phyloP scores from a whole-genome alignment of 495 filamentous ascomycete species.

The Penicillium bovifimosum region DNA sequence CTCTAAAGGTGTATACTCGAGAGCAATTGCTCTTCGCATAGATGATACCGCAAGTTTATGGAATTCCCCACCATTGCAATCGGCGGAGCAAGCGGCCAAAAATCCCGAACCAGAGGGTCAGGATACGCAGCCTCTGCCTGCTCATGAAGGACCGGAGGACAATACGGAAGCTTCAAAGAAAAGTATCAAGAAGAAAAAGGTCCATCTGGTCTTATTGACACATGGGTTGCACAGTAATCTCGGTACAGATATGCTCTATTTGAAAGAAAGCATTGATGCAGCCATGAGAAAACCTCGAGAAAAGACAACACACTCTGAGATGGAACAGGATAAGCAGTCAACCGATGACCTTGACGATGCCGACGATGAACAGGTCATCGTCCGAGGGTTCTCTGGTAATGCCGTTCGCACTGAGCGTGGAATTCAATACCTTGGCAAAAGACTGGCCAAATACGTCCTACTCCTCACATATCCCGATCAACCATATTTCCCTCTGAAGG shows the following conservation, averaged over 20 bases:
- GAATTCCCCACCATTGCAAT: conserved; percentile 80
- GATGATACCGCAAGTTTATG: conserved; percentile 87
- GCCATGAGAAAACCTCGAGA: conserved; percentile 56
- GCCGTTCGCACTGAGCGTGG: conserved; percentile 85
- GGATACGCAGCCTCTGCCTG: not conserved
- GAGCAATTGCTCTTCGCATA: conserved; percentile 65
- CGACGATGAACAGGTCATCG: conserved; percentile 85
- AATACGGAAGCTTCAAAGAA: not conserved
- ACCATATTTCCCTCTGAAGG: conserved; percentile 68
- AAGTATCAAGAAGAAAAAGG: conserved; percentile 50
- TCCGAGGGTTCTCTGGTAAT: conserved; percentile 87
- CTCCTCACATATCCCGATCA: conserved; percentile 90
- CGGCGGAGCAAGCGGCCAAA: conserved; percentile 45
- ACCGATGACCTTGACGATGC: conserved; percentile 29
- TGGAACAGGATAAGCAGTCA: conserved; percentile 51
- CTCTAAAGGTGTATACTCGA: conserved; percentile 74
- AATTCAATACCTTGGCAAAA: conserved; percentile 94
- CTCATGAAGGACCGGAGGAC: not conserved
- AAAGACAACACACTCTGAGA: too few species aligned
- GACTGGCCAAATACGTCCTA: conserved; percentile 85
- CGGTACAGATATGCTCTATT: conserved; percentile 92
- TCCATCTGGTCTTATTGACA: conserved; percentile 88
- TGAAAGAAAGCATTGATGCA: conserved; percentile 94
- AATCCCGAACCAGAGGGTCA: conserved; percentile 19
- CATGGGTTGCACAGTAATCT: conserved; percentile 96